These are phyloP conservation scores for Fomitopsis serialis DNA, from an alignment of 768 basidiomycete species.

Conservation along the genomic window DNA sequence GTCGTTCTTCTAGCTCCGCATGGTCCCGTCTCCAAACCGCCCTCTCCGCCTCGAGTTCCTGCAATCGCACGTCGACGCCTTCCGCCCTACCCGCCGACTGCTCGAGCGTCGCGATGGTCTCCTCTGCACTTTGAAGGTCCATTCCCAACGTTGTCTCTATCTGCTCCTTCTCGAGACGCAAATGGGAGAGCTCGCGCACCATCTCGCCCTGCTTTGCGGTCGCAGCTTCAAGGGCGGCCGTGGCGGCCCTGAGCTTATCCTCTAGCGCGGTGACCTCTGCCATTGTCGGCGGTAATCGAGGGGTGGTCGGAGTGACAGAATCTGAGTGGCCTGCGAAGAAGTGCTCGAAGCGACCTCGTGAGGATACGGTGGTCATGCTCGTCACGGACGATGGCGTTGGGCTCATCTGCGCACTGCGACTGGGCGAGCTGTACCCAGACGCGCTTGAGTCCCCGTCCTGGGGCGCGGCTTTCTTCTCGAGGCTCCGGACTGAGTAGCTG, in stretches of 20 bases:
- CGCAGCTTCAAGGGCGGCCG: conserved; percentile 50
- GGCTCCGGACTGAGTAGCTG: conserved; percentile 58
- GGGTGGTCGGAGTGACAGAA: conserved; percentile 47
- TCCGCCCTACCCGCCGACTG: conserved; percentile 48
- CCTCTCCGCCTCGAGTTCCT: conserved; percentile 42
- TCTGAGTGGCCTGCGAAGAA: conserved; percentile 79
- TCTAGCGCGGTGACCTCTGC: conserved; percentile 53
- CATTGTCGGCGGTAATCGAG: conserved; percentile 35
- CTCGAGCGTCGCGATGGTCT: conserved; percentile 54
- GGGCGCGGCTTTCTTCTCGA: conserved; percentile 49
- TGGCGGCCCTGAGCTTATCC: conserved; percentile 57
- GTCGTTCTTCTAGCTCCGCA: conserved; percentile 32
- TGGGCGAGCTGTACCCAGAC: conserved; percentile 51
- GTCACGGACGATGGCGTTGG: conserved; percentile 39
- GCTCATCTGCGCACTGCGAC: conserved; percentile 45
- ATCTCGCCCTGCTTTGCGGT: conserved; percentile 59
- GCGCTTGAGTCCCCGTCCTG: conserved; percentile 32
- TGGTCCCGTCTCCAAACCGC: conserved; percentile 46
- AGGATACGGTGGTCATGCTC: conserved; percentile 37
- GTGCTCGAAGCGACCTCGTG: conserved; percentile 69
- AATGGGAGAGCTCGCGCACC: conserved; percentile 53
- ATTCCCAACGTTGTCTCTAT: conserved; percentile 58
- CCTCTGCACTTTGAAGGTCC: conserved; percentile 65
- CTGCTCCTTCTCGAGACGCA: conserved; percentile 65
- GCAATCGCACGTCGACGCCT: conserved; percentile 32